Percentiles rank a stretch among this genome's conserved stretches.
Conservation (phyloP, 768 basidiomycete genomes). For the Boletus reticuloceps region DNA sequence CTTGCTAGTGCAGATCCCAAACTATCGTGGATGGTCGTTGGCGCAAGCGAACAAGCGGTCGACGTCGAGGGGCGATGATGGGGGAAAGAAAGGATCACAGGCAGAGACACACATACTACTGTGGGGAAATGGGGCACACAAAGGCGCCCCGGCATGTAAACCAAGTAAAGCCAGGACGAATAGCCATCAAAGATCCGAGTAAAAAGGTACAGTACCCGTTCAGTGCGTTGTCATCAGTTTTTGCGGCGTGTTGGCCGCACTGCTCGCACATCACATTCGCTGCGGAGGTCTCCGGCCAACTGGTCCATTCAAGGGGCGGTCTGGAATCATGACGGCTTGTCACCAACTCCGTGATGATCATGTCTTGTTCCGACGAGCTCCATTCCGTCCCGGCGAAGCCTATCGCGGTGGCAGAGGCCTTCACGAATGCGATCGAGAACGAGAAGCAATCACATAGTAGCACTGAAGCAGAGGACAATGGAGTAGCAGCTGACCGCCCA, state of each 20-base stretch:
- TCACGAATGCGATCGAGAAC: background rate
- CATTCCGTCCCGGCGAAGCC: background rate
- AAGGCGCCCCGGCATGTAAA: background rate
- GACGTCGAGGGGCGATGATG: background rate
- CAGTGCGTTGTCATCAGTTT: too few species aligned
- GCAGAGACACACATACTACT: too few species aligned
- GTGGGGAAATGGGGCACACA: background rate
- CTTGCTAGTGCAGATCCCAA: background rate
- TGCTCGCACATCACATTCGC: background rate
- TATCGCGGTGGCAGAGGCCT: background rate
- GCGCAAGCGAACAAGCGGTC: background rate
- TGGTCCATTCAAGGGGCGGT: too few species aligned
- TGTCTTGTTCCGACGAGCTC: background rate
- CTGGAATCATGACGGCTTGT: too few species aligned
- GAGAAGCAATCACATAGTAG: too few species aligned
- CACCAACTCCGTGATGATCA: background rate
- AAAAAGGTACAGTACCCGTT: background rate
- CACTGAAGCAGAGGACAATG: too few species aligned
- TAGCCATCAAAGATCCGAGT: conserved; percentile 12
- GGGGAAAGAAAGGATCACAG: background rate
- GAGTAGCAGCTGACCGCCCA: too few species aligned
- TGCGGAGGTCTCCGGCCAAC: conserved; percentile 7
- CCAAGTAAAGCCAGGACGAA: background rate
- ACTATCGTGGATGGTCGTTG: background rate
- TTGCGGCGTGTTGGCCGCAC: conserved; percentile 10